These are phyloP conservation scores for Fusarium continuum DNA, from an alignment of 2,329 filamentous ascomycete species.

Conservation along the genomic window DNA sequence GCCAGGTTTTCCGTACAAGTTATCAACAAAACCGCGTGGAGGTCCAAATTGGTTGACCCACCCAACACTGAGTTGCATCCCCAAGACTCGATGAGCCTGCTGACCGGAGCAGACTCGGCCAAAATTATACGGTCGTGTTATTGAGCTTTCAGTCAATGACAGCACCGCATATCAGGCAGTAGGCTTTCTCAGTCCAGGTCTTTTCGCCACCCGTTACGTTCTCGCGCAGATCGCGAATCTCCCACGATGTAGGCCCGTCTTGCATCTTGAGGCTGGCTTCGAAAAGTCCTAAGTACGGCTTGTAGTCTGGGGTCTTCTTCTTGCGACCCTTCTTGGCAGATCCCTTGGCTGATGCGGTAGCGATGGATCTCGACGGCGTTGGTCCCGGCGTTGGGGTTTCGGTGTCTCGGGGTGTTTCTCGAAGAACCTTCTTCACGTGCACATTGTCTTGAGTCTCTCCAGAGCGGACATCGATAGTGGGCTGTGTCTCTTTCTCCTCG, in stretches of 20 bases:
- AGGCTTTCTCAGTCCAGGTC: slow-evolving; percentile 60
- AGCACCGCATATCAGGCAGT: slow-evolving; percentile 61
- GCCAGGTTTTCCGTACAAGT: neutral
- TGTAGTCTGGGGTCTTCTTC: slow-evolving; percentile 51
- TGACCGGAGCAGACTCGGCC: slow-evolving; percentile 11
- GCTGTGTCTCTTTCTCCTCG: slow-evolving; percentile 59
- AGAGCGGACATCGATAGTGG: slow-evolving; percentile 63
- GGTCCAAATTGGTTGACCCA: neutral
- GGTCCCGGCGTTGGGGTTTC: slow-evolving; percentile 47
- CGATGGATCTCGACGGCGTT: slow-evolving; percentile 38
- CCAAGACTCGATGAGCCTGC: slow-evolving; percentile 15
- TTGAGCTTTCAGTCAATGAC: slow-evolving; percentile 53
- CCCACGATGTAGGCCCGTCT: slow-evolving; percentile 58
- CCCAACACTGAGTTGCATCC: slow-evolving; percentile 8
- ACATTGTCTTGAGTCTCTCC: slow-evolving; percentile 54
- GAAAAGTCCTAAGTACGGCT: slow-evolving; percentile 63
- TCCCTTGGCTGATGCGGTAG: slow-evolving; percentile 39
- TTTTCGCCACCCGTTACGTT: slow-evolving; percentile 59
- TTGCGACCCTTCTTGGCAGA: slow-evolving; percentile 51
- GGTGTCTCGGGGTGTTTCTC: slow-evolving; percentile 45
- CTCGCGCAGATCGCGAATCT: slow-evolving; percentile 61
- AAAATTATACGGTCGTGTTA: neutral
- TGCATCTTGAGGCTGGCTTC: slow-evolving; percentile 60
- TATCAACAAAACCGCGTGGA: slow-evolving; percentile 1
- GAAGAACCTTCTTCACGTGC: slow-evolving; percentile 49